phyloP scores from a whole-genome alignment of 2,329 filamentous ascomycete species.

The Phoma herbarum region DNA sequence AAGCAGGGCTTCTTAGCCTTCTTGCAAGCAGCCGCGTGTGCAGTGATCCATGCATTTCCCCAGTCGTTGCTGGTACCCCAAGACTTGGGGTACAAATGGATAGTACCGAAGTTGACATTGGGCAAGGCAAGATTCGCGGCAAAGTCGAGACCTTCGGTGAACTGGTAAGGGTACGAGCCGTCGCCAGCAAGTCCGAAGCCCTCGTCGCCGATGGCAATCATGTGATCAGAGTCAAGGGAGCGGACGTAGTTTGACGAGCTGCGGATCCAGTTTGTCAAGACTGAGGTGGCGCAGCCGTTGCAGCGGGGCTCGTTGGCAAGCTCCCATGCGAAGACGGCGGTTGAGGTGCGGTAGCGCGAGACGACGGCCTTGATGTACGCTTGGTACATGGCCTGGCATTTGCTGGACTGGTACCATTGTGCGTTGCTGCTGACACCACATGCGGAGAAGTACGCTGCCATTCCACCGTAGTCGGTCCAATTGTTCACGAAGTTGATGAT shows the following conservation, averaged over 20 bases:
- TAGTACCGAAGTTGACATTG: constrained; percentile 63
- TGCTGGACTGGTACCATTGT: constrained; percentile 56
- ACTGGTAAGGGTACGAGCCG: constrained; percentile 51
- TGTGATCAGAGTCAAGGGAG: constrained; percentile 60
- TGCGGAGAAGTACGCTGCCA: constrained; percentile 66
- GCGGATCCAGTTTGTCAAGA: constrained; percentile 60
- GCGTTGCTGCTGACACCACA: constrained; percentile 62
- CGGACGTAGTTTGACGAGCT: constrained; percentile 66
- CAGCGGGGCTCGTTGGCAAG: constrained; percentile 59
- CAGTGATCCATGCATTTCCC: constrained; percentile 63
- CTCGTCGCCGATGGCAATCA: constrained; percentile 65
- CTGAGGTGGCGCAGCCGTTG: constrained; percentile 47
- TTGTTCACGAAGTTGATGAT: constrained; percentile 66
- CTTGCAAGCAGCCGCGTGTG: constrained; percentile 59
- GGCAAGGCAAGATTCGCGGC: constrained; percentile 59
- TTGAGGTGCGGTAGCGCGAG: constrained; percentile 58
- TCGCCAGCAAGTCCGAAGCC: constrained; percentile 46
- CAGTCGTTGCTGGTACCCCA: constrained; percentile 63
- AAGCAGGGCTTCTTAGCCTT: constrained; percentile 62
- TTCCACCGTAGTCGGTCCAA: constrained; percentile 67
- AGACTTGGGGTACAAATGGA: constrained; percentile 66
- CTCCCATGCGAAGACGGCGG: constrained; percentile 64
- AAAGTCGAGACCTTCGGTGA: constrained; percentile 62
- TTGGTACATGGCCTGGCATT: constrained; percentile 61
- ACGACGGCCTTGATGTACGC: constrained; percentile 61